Evolutionary conservation across 768 basidiomycete species (phyloP).

Genomic region (Coprinellus micaceus): DNA sequence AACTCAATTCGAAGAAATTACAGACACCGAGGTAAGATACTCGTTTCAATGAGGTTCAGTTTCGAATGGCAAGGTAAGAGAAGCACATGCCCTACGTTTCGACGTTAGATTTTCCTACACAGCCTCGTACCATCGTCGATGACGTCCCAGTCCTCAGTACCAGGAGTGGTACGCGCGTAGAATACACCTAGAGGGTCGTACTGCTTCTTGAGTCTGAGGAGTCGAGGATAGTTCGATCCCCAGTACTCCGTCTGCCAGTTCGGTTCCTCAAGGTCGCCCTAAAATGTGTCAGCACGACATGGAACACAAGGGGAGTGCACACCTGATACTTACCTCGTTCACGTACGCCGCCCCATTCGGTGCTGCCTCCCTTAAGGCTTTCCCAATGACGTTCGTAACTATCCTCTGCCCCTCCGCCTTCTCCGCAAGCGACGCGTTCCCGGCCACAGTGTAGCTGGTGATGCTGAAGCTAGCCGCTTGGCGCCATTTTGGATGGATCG

Average conservation of each 20-base stretch:
- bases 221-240: constrained; percentile 13
- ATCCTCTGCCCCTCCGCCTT: constrained; percentile 3
- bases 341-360: constrained; percentile 11
- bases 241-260: constrained; percentile 15
- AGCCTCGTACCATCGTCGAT: constrained; percentile 3
- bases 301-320: no score
- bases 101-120: no score
- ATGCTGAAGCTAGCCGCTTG: background rate
- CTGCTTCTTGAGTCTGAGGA: constrained; percentile 3
- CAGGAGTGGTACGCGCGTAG: constrained; percentile 8
- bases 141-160: constrained; percentile 5
- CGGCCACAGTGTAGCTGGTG: background rate
- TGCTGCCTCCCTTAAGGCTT: constrained; percentile 9
- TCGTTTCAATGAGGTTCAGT: no score
- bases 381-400: constrained; percentile 10
- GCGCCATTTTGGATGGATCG: constrained; percentile 10
- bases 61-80: no score
- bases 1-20: no score
- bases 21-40: no score
- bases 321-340: no score
- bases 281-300: no score
- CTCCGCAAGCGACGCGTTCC: background rate
- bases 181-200: constrained; percentile 4
- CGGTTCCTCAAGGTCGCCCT: constrained; percentile 12
- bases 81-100: no score